Evolutionary conservation across 164 flowering plant genomes (phyloP), one percentile per base, ranked within the genome.

Genomic region (Stephania yunnanensis): DNA sequence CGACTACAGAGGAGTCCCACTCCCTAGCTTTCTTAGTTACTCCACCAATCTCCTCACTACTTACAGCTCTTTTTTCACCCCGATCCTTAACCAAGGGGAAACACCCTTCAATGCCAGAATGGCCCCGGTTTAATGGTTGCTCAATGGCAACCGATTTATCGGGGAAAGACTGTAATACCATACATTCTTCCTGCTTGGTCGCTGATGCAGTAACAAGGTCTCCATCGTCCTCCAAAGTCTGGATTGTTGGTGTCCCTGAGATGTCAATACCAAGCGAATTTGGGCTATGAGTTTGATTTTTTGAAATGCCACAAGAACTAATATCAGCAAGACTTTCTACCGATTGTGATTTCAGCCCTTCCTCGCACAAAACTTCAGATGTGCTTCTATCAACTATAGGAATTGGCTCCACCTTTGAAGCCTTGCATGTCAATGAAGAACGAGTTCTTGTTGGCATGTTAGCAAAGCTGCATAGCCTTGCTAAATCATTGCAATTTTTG

Each of bases 371-470:
- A 55, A 55, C 29, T 78, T 75, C 85, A 71, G 77, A 25, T 76
- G 68, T 46, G 42, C 44, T 81, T 55, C 64, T 82, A 73, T 70
- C 88, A 31, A 50, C 50, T 29, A 67, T 77, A 1, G 77, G 68
- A 80, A 70, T 55, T 15, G 77, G 73, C 19, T 84, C 87, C 72
- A 65, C 78, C 82, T 85, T 87, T 10, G 75, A 76, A 63, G 46
- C 80, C 79, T 75, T 84, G 22, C 17, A 42, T 68, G 82, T 36
- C 83, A 87, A 71, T 17, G 92, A 82, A 73, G 92, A 90, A 68
- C 92, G 93, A 13, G 86, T 82, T 81, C 70, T 87, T 31, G 93
- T 89, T 31, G 93, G 92, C 67, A 90, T 82, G 76, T 90, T 88
- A 7, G 82, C 83, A 78, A 88, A 88, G 64, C 72, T 82, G 80